These are phyloP conservation scores for Salix udensis DNA, from an alignment of 345 rosid genomes.

Conservation along the genomic window DNA sequence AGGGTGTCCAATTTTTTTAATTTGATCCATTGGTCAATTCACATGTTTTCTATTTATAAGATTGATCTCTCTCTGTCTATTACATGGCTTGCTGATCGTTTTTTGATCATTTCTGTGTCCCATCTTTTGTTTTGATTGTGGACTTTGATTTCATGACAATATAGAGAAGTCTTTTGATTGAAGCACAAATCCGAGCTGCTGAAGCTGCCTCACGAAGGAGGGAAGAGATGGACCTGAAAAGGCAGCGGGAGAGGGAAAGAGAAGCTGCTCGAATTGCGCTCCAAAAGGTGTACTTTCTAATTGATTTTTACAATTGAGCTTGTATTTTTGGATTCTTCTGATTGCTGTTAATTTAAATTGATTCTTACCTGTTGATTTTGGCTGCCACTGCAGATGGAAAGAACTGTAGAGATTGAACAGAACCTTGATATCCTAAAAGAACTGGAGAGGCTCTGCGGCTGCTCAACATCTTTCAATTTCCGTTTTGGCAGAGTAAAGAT, in stretches of 20 bases:
- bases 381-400: slow-evolving; percentile 46
- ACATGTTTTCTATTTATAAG: neutral
- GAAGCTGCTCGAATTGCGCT: slow-evolving; percentile 67
- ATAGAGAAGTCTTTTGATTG: slow-evolving; percentile 69
- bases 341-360: too few relatives aligned
- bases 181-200: slow-evolving; percentile 67
- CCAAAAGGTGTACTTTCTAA: slow-evolving; percentile 44
- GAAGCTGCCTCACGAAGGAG: slow-evolving; percentile 47
- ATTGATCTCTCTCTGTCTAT: neutral
- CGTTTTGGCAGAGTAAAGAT: slow-evolving; percentile 10
- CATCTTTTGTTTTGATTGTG: neutral
- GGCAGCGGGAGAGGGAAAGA: slow-evolving; percentile 54
- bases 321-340: neutral
- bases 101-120: neutral
- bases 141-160: neutral
- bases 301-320: neutral
- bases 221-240: slow-evolving; percentile 53
- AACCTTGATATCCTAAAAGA: slow-evolving; percentile 43
- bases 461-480: slow-evolving; percentile 27
- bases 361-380: neutral
- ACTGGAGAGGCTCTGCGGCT: slow-evolving; percentile 51
- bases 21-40: neutral
- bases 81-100: neutral
- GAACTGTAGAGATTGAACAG: slow-evolving; percentile 47
- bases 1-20: neutral